These are phyloP conservation scores for Nothopassalora personata DNA, from an alignment of 2,329 filamentous ascomycete species.

Conservation along the genomic window DNA sequence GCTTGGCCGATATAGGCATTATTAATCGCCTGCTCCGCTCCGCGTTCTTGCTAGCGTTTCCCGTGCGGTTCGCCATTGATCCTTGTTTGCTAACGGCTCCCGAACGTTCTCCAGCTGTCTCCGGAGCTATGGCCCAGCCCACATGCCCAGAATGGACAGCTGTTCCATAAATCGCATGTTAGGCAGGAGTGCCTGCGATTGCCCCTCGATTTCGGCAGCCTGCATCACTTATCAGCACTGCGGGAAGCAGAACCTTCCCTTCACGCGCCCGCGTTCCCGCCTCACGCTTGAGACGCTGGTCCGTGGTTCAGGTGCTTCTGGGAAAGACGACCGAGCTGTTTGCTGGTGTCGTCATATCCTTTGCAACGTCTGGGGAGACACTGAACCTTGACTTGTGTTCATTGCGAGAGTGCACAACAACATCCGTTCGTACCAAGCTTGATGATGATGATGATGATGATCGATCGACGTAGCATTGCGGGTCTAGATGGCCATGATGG, in stretches of 20 bases:
- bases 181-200: not conserved
- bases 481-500: not conserved
- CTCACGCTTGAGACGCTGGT: too few species aligned
- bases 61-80: not conserved
- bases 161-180: not conserved
- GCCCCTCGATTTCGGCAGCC: not conserved
- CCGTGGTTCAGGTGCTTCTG: not conserved
- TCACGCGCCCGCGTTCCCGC: not conserved
- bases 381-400: not conserved
- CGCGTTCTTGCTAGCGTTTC: not conserved
- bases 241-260: not conserved
- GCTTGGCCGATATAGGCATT: not conserved
- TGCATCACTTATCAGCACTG: not conserved
- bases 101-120: conserved; percentile 12
- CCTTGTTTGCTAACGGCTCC: not conserved
- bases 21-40: not conserved
- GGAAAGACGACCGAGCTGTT: not conserved
- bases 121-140: conserved; percentile 6
- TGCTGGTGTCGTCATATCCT: not conserved
- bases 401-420: not conserved
- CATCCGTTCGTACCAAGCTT: too few species aligned
- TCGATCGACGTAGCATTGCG: not conserved
- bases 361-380: not conserved
- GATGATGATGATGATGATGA: too few species aligned
- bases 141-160: not conserved